Evolutionary conservation across 148 eudicot species (phyloP).

Genomic region (Polygonum aviculare): DNA sequence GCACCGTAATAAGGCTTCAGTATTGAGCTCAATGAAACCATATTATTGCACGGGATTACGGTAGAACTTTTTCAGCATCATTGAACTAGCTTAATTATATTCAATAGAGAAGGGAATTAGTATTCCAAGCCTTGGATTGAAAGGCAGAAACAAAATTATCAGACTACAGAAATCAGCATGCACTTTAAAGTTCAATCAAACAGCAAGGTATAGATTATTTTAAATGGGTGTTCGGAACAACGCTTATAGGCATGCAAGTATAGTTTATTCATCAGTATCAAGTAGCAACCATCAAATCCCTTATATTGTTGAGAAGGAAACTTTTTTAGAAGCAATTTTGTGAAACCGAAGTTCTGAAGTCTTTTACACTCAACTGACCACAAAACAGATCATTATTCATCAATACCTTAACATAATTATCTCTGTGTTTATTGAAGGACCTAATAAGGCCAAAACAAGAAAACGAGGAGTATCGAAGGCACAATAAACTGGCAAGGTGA

Average conservation of each 20-base stretch:
- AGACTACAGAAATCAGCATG: background rate
- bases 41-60: background rate
- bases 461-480: background rate
- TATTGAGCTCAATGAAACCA: slow-evolving; percentile 4
- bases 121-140: background rate
- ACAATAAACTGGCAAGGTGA: background rate
- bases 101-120: background rate
- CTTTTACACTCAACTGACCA: background rate
- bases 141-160: background rate
- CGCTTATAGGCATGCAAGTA: background rate
- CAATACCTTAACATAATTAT: background rate
- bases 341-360: background rate
- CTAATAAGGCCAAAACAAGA: background rate
- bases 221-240: background rate
- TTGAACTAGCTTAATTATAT: background rate
- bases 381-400: background rate
- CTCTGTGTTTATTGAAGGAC: background rate
- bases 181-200: background rate
- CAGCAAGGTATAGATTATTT: background rate
- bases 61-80: background rate
- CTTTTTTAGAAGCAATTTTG: no score
- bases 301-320: no score
- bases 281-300: no score
- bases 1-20: background rate
- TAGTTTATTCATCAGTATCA: background rate